A percentile compares a stretch with the other conserved stretches of the same genome.
These are phyloP conservation scores for Boletus rubropictus DNA, from an alignment of 768 basidiomycete genomes.

Conservation along the genomic window DNA sequence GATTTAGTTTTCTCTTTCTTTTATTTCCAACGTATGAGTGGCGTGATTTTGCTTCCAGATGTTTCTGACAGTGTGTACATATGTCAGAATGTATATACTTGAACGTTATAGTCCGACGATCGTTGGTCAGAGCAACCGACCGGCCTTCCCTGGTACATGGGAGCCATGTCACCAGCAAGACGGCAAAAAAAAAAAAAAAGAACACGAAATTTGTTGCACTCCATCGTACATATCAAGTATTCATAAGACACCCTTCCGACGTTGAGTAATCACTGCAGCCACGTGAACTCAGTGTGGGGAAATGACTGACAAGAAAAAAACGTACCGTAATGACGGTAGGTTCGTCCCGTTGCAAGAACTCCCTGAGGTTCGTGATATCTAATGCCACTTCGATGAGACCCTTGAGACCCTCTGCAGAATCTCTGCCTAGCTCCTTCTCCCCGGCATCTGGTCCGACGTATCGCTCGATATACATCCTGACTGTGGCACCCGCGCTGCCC, in stretches of 20 bases:
- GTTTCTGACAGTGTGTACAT: too few relatives aligned
- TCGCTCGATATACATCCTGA: slow-evolving; percentile 93
- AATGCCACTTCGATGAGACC: slow-evolving; percentile 95
- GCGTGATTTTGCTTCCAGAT: too few relatives aligned
- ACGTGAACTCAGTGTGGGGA: slow-evolving; percentile 3
- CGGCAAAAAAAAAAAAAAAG: not conserved
- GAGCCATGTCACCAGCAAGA: not conserved
- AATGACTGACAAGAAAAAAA: not conserved
- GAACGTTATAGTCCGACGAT: too few relatives aligned
- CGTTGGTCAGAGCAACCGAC: slow-evolving; percentile 3
- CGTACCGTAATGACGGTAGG: slow-evolving; percentile 95
- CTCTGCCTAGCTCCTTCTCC: slow-evolving; percentile 59
- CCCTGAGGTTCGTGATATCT: slow-evolving; percentile 74
- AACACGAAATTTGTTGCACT: slow-evolving; percentile 8
- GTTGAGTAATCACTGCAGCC: slow-evolving; percentile 13
- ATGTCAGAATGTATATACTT: too few relatives aligned
- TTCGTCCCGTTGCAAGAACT: slow-evolving; percentile 80
- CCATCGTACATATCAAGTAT: slow-evolving; percentile 17
- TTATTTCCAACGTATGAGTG: too few relatives aligned
- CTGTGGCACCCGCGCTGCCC: slow-evolving; percentile 93
- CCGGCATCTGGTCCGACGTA: slow-evolving; percentile 72
- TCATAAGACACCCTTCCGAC: not conserved
- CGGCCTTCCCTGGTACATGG: not conserved
- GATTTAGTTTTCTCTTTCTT: too few relatives aligned
- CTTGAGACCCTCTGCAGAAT: slow-evolving; percentile 85